Evolutionary conservation across 352 stramenopile species (phyloP), one percentile per base, ranked within the genome.

Genomic region (Phytophthora constricta): DNA sequence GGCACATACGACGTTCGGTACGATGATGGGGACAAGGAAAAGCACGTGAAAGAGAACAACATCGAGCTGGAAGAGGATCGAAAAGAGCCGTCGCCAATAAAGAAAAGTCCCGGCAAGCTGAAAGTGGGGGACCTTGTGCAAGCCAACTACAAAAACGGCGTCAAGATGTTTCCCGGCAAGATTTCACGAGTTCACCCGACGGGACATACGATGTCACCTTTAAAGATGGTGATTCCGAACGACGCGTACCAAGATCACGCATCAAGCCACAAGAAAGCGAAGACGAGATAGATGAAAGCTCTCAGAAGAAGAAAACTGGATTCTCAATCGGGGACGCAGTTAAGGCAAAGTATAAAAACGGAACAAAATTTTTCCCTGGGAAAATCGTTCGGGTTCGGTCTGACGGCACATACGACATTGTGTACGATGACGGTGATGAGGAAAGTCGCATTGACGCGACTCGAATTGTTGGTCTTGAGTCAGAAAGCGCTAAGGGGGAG

Each of bases 1-100:
- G 70, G 74, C 7, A 89, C 80, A 34, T 87, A 74, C 45, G 83
- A 90, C 54, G 61, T 94, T 14, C 56, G 66, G 20, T 94, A 91
- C 59, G 74, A 90, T 17, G 78, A 90, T 46, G 83, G 80, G 1
- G 80, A 90, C 41, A 68, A 59, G 20, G 75, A 80, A 34, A 83
- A 72, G 25, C 1, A 64, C 31, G 67, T 86, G 10, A 65, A 77
- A 10, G 10, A 41, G 0, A 70, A 72, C 10, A 71, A 76, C 27
- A 84, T 88, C 26, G 73, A 86, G 37, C 4, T 60, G 0, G 55
- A 50, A 7, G 41, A 62, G 7, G 64, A 72, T 10, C 57, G 41
- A 23, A 19, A 28, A 8, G 55, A 65, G 2, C 13, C 23, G 2
- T 26, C 19, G 31, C 22, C 37, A 4, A 20, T 25, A 5, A 64